Evolutionary conservation across 2,329 filamentous ascomycete genomes (phyloP).

Genomic region (Cladobotryum mycophilum): DNA sequence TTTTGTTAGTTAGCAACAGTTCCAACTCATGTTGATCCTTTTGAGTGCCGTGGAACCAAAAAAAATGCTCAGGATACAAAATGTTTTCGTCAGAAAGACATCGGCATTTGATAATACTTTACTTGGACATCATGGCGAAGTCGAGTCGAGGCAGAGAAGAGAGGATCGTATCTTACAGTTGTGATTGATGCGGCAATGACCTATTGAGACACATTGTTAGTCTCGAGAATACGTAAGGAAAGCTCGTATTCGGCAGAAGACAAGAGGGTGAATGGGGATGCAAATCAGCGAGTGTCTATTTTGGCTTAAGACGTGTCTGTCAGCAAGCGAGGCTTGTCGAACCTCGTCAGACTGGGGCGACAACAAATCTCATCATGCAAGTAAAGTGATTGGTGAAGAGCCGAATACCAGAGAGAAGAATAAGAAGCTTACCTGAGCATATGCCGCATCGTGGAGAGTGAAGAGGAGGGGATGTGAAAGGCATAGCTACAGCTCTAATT

Average conservation of each 20-base stretch:
- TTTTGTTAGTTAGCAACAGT: too few relatives aligned
- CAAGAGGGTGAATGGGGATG: slow-evolving; percentile 13
- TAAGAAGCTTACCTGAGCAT: too few relatives aligned
- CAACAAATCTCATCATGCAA: slow-evolving; percentile 40
- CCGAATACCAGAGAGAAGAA: too few relatives aligned
- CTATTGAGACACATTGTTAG: slow-evolving; percentile 16
- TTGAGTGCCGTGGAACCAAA: too few relatives aligned
- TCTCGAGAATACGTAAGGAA: background rate
- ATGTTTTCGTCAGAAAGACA: slow-evolving; percentile 31
- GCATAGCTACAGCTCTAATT: too few relatives aligned
- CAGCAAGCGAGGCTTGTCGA: slow-evolving; percentile 41
- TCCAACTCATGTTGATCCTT: too few relatives aligned
- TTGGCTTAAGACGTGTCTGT: slow-evolving; percentile 52
- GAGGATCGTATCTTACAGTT: slow-evolving; percentile 7
- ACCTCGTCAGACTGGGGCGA: slow-evolving; percentile 46
- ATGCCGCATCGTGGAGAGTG: too few relatives aligned
- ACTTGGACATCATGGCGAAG: slow-evolving; percentile 30
- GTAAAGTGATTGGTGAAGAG: background rate
- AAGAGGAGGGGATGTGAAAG: too few relatives aligned
- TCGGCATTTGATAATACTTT: slow-evolving; percentile 43
- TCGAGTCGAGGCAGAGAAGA: slow-evolving; percentile 4
- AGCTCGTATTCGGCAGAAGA: background rate
- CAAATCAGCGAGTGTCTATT: slow-evolving; percentile 46
- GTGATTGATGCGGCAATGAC: background rate
- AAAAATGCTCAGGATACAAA: slow-evolving; percentile 25